phyloP scores from a whole-genome alignment of 2,329 filamentous ascomycete species.

The Aspergillus vadensis region DNA sequence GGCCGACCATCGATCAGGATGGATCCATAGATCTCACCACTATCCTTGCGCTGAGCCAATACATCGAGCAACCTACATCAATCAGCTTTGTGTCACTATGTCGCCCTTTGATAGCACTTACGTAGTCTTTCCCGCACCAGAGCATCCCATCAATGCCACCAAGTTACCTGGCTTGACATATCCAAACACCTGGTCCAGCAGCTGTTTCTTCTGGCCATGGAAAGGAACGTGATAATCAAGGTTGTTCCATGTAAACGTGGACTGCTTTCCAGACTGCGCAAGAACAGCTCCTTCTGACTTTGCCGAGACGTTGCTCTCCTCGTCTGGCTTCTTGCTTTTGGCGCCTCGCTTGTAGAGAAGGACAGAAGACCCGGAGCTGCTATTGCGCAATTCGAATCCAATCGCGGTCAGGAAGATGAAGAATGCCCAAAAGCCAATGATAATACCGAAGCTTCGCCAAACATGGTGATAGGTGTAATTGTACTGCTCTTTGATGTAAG shows the following conservation, averaged over 20 bases:
- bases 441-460: conserved; percentile 76
- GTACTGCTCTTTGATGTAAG: conserved; percentile 57
- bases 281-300: conserved; percentile 14
- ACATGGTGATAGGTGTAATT: conserved; percentile 58
- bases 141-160: conserved; percentile 79
- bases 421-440: conserved; percentile 70
- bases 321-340: conserved; percentile 22
- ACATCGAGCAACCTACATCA: conserved; percentile 43
- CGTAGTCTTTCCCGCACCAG: conserved; percentile 64
- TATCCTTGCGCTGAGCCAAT: conserved; percentile 46
- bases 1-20: conserved; percentile 48
- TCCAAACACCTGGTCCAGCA: conserved; percentile 64
- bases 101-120: conserved; percentile 13
- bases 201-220: conserved; percentile 46
- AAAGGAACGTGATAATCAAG: conserved; percentile 68
- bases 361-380: conserved; percentile 33
- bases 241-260: conserved; percentile 78
- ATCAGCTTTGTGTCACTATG: not conserved
- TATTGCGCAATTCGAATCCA: conserved; percentile 65
- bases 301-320: not conserved
- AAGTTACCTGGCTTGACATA: conserved; percentile 75
- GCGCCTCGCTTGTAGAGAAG: conserved; percentile 38
- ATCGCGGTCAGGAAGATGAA: conserved; percentile 75
- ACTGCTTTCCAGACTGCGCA: conserved; percentile 62
- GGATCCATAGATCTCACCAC: conserved; percentile 45